phyloP scores from a whole-genome alignment of 192 early-diverging fungal species.

The Funneliformis mosseae region DNA sequence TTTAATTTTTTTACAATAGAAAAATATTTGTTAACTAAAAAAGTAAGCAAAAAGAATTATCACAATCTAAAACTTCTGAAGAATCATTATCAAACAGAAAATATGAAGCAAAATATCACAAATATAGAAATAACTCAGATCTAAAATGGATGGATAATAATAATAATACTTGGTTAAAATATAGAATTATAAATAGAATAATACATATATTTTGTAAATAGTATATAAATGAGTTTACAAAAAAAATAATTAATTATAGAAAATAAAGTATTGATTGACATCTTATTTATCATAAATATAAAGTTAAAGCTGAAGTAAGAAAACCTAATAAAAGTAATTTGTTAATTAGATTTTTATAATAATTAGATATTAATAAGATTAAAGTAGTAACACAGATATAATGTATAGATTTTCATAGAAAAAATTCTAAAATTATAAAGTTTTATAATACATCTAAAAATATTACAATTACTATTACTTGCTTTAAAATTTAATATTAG shows the following conservation, averaged over 20 bases:
- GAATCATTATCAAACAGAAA: too few species aligned
- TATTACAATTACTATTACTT: background rate
- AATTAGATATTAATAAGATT: background rate
- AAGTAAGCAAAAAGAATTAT: too few species aligned
- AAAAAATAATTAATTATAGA: too few species aligned
- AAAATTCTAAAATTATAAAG: background rate
- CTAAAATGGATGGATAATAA: too few species aligned
- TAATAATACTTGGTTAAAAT: background rate
- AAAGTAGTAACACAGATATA: background rate
- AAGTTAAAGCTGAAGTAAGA: background rate
- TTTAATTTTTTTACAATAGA: too few species aligned
- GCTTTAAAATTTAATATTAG: too few species aligned
- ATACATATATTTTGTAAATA: background rate
- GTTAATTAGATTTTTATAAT: background rate
- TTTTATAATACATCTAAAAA: background rate
- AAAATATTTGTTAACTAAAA: too few species aligned
- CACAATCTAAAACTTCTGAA: too few species aligned
- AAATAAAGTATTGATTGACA: background rate
- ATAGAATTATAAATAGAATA: background rate
- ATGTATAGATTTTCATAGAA: background rate
- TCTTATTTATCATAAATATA: background rate
- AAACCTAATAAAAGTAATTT: background rate
- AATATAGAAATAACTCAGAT: too few species aligned
- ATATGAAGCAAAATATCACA: too few species aligned
- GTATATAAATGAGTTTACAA: background rate